phyloP scores from a whole-genome alignment of 805 yeast species.

The Monosporozyma unispora region DNA sequence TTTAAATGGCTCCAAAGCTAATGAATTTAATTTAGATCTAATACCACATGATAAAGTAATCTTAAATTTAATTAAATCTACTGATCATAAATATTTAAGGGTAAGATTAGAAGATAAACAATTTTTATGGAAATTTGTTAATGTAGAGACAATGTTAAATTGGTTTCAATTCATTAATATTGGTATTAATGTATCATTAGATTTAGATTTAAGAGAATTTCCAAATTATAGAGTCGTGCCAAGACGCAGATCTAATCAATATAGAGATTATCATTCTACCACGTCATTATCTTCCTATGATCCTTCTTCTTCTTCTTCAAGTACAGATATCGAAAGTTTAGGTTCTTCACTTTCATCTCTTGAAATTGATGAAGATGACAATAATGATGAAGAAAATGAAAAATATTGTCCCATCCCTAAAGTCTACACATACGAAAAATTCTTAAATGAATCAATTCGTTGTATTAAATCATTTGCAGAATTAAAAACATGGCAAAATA shows the following conservation, averaged over 20 bases:
- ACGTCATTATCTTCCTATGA: too few species aligned
- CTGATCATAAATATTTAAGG: conserved; percentile 51
- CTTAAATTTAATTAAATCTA: conserved; percentile 18
- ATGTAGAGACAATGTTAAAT: conserved; percentile 56
- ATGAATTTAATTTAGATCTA: not conserved
- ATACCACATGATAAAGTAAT: conserved; percentile 1
- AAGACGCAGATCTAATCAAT: conserved; percentile 40
- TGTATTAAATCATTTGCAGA: conserved; percentile 47
- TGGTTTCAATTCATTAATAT: conserved; percentile 68
- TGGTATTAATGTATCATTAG: conserved; percentile 74
- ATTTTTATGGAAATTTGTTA: conserved; percentile 53
- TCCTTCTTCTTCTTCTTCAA: too few species aligned
- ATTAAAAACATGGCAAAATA: conserved; percentile 48
- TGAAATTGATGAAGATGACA: conserved; percentile 4
- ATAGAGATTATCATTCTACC: not conserved
- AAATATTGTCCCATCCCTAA: conserved; percentile 45
- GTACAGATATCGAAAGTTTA: not conserved
- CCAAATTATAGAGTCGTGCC: conserved; percentile 80
- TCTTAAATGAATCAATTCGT: conserved; percentile 43
- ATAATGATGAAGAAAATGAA: conserved; percentile 5
- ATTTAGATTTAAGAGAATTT: conserved; percentile 57
- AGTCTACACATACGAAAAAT: conserved; percentile 32
- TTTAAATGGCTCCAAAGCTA: not conserved
- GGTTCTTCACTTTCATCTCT: not conserved
- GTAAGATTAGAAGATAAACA: conserved; percentile 79